Conservation (phyloP, 2,329 filamentous ascomycete genomes). For the Dendryphion nanum region DNA sequence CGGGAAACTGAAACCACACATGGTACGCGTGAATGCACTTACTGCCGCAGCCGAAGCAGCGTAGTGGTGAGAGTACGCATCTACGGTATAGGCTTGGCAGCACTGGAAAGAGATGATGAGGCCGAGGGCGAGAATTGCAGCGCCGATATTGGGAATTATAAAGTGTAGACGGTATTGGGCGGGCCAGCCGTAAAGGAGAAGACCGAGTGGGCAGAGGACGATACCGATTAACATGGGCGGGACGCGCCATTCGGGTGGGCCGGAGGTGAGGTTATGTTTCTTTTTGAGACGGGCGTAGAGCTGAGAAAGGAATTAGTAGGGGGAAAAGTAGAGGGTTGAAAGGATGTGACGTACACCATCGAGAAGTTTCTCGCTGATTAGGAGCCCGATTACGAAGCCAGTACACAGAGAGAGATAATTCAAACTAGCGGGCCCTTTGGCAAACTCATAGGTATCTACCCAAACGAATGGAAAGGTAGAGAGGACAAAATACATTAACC, state of each 20-base stretch:
- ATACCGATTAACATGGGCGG: constrained; percentile 57
- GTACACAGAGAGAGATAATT: constrained; percentile 63
- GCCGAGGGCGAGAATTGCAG: constrained; percentile 46
- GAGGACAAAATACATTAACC: constrained; percentile 63
- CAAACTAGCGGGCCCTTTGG: constrained; percentile 56
- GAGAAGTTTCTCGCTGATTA: constrained; percentile 46
- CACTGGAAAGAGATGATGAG: constrained; percentile 57
- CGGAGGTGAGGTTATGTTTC: constrained; percentile 23
- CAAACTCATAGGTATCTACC: constrained; percentile 54
- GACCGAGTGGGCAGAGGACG: constrained; percentile 48
- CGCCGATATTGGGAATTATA: constrained; percentile 56
- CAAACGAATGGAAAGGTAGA: constrained; percentile 61
- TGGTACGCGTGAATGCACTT: constrained; percentile 55
- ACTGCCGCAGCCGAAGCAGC: constrained; percentile 56
- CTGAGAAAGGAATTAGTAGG: constrained; percentile 9
- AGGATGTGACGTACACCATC: constrained; percentile 39
- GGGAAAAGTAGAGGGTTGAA: not conserved
- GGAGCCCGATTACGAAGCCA: constrained; percentile 54
- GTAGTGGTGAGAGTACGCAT: constrained; percentile 54
- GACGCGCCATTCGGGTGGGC: constrained; percentile 45
- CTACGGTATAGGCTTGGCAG: constrained; percentile 63
- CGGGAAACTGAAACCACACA: constrained; percentile 58
- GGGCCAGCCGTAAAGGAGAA: constrained; percentile 57
- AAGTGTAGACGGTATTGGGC: constrained; percentile 54
- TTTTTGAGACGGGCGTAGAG: constrained; percentile 24